Conservation (phyloP, 1,139 yeast species). For the Yamadazyma songkhlaensis region DNA sequence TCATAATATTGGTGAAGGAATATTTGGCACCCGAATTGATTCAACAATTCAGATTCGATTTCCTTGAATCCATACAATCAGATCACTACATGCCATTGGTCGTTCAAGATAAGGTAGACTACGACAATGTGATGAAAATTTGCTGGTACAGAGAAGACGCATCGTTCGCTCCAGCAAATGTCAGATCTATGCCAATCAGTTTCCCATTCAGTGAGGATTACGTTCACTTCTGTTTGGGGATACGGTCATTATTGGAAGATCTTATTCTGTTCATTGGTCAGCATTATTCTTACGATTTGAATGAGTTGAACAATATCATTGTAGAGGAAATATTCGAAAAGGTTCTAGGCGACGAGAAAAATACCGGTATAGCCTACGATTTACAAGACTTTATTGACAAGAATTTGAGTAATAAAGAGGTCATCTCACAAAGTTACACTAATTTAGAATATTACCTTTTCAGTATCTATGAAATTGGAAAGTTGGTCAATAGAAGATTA, state of each 20-base stretch:
- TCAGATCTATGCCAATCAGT: conserved; percentile 55
- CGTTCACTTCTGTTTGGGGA: conserved; percentile 77
- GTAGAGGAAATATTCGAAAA: conserved; percentile 65
- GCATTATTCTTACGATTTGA: conserved; percentile 53
- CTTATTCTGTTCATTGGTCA: conserved; percentile 63
- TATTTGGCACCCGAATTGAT: conserved; percentile 58
- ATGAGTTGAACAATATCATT: conserved; percentile 45
- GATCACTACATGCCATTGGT: conserved; percentile 90
- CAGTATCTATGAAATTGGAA: conserved; percentile 57
- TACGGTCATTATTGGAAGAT: conserved; percentile 63
- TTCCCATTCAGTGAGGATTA: conserved; percentile 89
- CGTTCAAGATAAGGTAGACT: conserved; percentile 57
- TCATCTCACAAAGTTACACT: conserved; percentile 83
- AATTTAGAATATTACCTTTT: conserved; percentile 81
- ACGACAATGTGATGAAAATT: conserved; percentile 57
- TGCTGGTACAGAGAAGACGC: conserved; percentile 70
- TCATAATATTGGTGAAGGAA: conserved; percentile 56
- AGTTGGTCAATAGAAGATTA: conserved; percentile 38
- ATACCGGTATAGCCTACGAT: conserved; percentile 62
- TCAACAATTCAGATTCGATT: conserved; percentile 58
- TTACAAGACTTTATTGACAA: conserved; percentile 58
- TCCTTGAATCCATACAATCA: conserved; percentile 60
- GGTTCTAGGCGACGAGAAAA: conserved; percentile 52
- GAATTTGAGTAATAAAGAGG: conserved; percentile 77
- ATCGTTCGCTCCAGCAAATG: conserved; percentile 37